A percentile compares a stretch with the other conserved stretches of the same genome.
These are phyloP conservation scores for Cardamine occulta DNA, from an alignment of 345 rosid genomes.

Conservation along the genomic window DNA sequence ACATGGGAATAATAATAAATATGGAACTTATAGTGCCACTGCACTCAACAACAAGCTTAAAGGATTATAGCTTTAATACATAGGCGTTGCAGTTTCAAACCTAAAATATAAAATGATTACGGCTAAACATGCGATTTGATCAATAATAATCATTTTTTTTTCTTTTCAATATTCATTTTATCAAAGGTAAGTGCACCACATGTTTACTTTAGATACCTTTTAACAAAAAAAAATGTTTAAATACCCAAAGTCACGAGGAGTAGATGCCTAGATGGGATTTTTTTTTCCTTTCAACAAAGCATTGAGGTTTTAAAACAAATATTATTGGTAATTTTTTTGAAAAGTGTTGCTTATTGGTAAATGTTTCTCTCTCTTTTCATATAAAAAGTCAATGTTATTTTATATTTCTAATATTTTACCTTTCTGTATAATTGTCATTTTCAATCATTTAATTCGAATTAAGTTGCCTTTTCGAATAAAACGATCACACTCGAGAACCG, in stretches of 20 bases:
- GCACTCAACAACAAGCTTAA: not conserved
- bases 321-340: not conserved
- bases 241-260: not conserved
- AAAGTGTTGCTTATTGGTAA: not conserved
- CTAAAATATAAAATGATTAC: not conserved
- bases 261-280: not conserved
- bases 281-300: not conserved
- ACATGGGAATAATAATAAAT: not conserved
- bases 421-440: conserved; percentile 35
- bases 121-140: not conserved
- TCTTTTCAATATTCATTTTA: not conserved
- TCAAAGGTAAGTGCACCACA: conserved; percentile 8
- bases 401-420: not conserved
- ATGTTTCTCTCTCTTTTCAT: not conserved
- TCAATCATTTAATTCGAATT: conserved; percentile 43
- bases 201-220: not conserved
- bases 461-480: conserved; percentile 28
- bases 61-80: not conserved
- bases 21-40: no score
- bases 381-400: conserved; percentile 21
- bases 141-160: not conserved
- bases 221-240: not conserved
- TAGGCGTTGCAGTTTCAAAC: not conserved
- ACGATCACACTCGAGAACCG: conserved; percentile 25
- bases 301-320: not conserved